A percentile compares a stretch with the other conserved stretches of the same genome.
These are phyloP conservation scores for Neurospora sp. DNA, from an alignment of 495 filamentous ascomycete genomes.

Conservation along the genomic window DNA sequence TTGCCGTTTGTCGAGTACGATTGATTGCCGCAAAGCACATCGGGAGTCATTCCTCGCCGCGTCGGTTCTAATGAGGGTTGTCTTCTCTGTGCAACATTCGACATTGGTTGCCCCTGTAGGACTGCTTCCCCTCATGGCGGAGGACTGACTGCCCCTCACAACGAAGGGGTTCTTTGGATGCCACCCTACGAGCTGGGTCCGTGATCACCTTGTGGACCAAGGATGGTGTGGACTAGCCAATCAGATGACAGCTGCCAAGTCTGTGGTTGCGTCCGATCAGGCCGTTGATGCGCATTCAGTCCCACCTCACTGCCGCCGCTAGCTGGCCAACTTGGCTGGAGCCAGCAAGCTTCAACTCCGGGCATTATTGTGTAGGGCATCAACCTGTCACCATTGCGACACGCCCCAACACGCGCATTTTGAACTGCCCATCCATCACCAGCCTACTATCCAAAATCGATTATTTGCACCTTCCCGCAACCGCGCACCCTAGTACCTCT, in stretches of 20 bases:
- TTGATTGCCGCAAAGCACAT: neutral
- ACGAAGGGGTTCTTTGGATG: conserved; percentile 2
- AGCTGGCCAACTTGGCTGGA: neutral
- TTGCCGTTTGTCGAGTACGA: neutral
- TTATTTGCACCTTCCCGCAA: neutral
- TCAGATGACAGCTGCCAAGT: neutral
- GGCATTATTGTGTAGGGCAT: neutral
- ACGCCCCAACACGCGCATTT: neutral
- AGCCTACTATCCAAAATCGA: neutral
- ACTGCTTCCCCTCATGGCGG: neutral
- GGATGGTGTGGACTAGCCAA: neutral
- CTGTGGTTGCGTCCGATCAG: neutral
- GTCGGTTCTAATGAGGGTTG: neutral
- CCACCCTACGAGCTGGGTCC: conserved; percentile 9
- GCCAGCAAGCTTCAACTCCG: neutral
- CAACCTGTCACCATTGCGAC: neutral
- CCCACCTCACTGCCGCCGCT: neutral
- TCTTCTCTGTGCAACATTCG: neutral
- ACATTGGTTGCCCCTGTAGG: neutral
- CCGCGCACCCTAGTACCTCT: neutral
- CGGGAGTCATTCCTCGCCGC: neutral
- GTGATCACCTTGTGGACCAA: conserved; percentile 11
- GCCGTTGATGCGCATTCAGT: neutral
- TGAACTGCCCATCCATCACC: neutral
- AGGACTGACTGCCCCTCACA: neutral